These are phyloP conservation scores for Lipomyces sp. DNA, from an alignment of 805 yeast genomes.

Conservation along the genomic window DNA sequence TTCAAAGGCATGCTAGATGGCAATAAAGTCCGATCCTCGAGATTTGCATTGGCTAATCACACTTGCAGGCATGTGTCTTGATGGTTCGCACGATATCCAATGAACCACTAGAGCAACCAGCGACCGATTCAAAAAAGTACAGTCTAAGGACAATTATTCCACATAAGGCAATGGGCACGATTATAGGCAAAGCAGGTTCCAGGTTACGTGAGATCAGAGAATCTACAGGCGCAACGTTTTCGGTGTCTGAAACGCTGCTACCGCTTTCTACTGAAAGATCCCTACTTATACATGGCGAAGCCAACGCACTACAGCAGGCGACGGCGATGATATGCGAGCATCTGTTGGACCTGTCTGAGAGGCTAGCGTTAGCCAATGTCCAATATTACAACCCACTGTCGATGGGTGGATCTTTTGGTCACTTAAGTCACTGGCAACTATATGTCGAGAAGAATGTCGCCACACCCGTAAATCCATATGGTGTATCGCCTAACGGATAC, in stretches of 20 bases:
- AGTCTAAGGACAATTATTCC: conserved; percentile 26
- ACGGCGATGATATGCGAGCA: conserved; percentile 3
- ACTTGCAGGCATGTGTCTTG: conserved; percentile 16
- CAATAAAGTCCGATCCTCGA: background rate
- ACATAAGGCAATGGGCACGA: conserved; percentile 25
- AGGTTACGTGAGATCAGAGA: conserved; percentile 20
- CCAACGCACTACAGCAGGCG: conserved; percentile 18
- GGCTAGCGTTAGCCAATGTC: conserved; percentile 15
- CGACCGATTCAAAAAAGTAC: conserved; percentile 2
- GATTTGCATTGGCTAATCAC: background rate
- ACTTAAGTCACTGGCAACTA: conserved; percentile 20
- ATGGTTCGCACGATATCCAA: conserved; percentile 1
- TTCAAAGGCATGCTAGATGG: conserved; percentile 19
- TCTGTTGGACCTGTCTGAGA: conserved; percentile 21
- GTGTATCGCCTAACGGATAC: conserved; percentile 31
- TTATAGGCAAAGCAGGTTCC: conserved; percentile 25
- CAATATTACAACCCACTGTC: conserved; percentile 30
- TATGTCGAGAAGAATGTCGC: conserved; percentile 26
- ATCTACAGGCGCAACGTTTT: conserved; percentile 18
- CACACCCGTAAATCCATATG: conserved; percentile 35
- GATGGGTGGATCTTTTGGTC: conserved; percentile 27
- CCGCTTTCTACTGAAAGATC: conserved; percentile 36
- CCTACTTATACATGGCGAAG: conserved; percentile 19
- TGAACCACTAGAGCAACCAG: conserved; percentile 6
- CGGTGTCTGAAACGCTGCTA: conserved; percentile 27